A percentile compares a stretch with the other conserved stretches of the same genome.
phyloP scores from a whole-genome alignment of 257 asterid genomes.

The Gentiana dahurica region DNA sequence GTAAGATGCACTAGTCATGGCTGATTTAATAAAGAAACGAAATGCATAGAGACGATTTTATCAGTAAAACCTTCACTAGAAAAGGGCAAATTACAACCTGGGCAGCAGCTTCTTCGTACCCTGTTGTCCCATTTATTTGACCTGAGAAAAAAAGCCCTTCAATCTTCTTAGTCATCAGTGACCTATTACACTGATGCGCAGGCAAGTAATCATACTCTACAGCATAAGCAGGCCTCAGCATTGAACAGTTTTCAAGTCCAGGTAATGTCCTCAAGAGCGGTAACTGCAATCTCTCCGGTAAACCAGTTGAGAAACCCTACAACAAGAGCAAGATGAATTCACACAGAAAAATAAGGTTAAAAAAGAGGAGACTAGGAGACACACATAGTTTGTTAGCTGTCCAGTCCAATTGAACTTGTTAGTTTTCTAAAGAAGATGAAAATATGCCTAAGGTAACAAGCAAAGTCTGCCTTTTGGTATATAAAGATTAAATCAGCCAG shows the following conservation, averaged over 20 bases:
- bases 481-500: no score
- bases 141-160: conserved; percentile 98
- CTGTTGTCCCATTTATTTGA: conserved; percentile 98
- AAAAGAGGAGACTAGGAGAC: no score
- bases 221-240: conserved; percentile 99
- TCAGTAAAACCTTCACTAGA: conserved; percentile 2
- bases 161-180: conserved; percentile 91
- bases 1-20: not conserved
- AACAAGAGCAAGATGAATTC: conserved; percentile 11
- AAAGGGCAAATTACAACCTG: conserved; percentile 42
- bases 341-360: not conserved
- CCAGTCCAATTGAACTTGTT: no score
- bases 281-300: conserved; percentile 93
- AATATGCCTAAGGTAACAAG: not conserved
- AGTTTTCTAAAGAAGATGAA: no score
- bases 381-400: no score
- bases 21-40: not conserved
- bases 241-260: conserved; percentile 93
- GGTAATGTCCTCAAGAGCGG: conserved; percentile 91
- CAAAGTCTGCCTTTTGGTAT: no score
- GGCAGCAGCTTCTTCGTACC: conserved; percentile 99
- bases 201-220: conserved; percentile 98
- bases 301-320: conserved; percentile 97
- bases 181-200: conserved; percentile 89
- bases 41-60: not conserved